Evolutionary conservation across 331 rosid genomes (phyloP), one percentile per base, ranked within the genome.

Genomic region (Dryas integrifolia): DNA sequence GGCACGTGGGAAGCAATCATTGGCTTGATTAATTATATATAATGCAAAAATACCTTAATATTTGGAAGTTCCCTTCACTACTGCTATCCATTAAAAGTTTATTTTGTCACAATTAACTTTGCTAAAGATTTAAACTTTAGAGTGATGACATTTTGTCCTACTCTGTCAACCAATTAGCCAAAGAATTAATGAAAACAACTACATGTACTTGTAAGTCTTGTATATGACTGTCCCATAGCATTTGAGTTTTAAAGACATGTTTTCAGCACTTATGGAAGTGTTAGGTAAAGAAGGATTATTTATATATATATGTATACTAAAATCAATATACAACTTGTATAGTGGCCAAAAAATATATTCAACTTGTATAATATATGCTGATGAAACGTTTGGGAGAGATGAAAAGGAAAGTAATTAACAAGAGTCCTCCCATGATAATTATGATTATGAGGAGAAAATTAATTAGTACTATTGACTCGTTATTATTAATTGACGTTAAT

Each of bases 81-180:
- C 38, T 57, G 49, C 75, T 14, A 46, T 65, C 55, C 5, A 7
- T 7, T 45, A 14, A 72, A 18, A 62, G 16, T 24, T 58, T 21
- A 39, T 61, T 61, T 62, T 61, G 77, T 73, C 62, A 62, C 52
- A 41, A 9, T 39, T 41, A 64, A 74, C 40, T 64, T 74, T 7
- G 26, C 43, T 64, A 26, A 64, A 64, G 69, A 16, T 10, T 10
- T n/a, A 64, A 44, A 15, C 69, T 16, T 6, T 41, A 41, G 52
- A 53, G 49, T 65, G 10, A 24, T 8, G 55, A 65, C 59, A 9
- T 6, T 65, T 65, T 74, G 72, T 74, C 78, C 58, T 65, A 74
- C 38, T 14, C 18, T 65, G 78, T 74, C 66, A 6, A 24, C 49
- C 38, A 52, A 21, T 52, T 66, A 7, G 52, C 41, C 24, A 0